Evolutionary conservation across 441 rosid genomes (phyloP), one percentile per base, ranked within the genome.

Genomic region (Francoa sonchifolia): DNA sequence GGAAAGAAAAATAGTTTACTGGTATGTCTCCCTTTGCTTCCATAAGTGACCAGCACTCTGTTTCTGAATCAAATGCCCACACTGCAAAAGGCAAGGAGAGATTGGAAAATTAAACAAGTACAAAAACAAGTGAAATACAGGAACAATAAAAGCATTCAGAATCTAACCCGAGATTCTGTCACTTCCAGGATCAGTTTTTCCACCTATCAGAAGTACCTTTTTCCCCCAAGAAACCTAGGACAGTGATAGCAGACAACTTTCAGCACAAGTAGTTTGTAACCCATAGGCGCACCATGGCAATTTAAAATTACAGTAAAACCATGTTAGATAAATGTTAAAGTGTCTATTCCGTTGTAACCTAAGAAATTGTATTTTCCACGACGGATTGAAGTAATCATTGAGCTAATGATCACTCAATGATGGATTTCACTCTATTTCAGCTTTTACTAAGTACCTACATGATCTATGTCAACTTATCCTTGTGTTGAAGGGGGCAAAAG

Each of bases 21-120:
- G 99, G 99, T 47, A 80, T 51, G 62, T 83, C 96, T 64, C 99
- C 99, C 63, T 90, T 86, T 37, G 94, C 88, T 60, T 90, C 99
- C 77, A 90, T 54, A 39, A 76, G 61, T 0, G 99, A 83, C 96
- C 99, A 90, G 47, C 95, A 83, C 39, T 86, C 95, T 2, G 76
- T 73, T 52, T 76, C 96, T 22, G 79, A 73, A 62, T 86, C 94
- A 54, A 86, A 77, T 48, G 76, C 77, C 99, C 99, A 86, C 33
- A 86, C 99, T 90, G 65, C 55, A 25, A 63, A 63, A 33, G 14
- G 43, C 28, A 48, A 9, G 45, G 37, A 37, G 41, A 36, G 23
- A 20, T n/a, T 11, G 19, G 31, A 34, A 20, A 28, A 29, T 19
- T 23, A 39, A 10, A 20, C 36, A 41, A 6, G 34, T 12, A 19